Conservation (phyloP, 306 rosid species). For the Canavalia ensiformis region DNA sequence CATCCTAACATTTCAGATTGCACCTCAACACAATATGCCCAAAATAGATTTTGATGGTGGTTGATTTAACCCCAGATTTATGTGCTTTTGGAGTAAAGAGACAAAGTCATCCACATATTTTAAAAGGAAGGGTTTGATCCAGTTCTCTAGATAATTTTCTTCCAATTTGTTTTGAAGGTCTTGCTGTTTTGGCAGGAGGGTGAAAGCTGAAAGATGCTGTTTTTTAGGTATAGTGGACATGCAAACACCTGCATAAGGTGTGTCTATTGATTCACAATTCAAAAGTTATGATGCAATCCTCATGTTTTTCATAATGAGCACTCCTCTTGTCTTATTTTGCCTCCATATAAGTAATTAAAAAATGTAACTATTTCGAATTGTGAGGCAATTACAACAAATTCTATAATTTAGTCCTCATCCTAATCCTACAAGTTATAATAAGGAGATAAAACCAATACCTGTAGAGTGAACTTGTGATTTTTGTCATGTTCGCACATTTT, state of each 20-base stretch:
- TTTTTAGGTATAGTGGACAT: neutral
- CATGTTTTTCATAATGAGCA: neutral
- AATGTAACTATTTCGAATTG: neutral
- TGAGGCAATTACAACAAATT: neutral
- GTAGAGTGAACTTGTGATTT: slow-evolving; percentile 93
- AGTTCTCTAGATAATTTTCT: neutral
- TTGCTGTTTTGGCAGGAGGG: neutral
- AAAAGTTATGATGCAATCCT: neutral
- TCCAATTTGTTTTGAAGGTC: neutral
- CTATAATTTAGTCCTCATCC: slow-evolving; percentile 12
- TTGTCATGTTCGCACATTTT: slow-evolving; percentile 94
- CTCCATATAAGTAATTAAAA: neutral
- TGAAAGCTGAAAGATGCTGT: neutral
- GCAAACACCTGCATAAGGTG: neutral
- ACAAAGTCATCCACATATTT: neutral
- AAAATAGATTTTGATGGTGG: neutral
- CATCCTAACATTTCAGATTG: neutral
- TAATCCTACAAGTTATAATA: neutral
- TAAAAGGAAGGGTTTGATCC: neutral
- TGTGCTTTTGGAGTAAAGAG: slow-evolving; percentile 1
- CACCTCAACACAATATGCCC: neutral
- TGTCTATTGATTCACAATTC: neutral
- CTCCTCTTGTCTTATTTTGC: slow-evolving; percentile 1
- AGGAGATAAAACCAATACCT: slow-evolving; percentile 61
- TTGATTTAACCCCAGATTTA: neutral